Conservation (phyloP, 768 basidiomycete genomes). For the Kwoniella botswanensis region DNA sequence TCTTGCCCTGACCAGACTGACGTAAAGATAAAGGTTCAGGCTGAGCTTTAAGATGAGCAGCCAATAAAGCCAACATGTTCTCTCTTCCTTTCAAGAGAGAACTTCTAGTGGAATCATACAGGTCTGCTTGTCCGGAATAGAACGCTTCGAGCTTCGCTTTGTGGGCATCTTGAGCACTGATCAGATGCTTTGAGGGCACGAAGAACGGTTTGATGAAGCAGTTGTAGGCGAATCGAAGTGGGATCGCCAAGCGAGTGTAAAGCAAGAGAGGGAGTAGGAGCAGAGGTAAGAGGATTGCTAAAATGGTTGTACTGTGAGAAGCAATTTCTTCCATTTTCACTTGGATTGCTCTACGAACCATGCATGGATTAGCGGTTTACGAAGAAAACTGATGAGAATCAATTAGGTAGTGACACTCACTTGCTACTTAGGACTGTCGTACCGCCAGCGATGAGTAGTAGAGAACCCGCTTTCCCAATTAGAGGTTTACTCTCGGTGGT, state of each 20-base stretch:
- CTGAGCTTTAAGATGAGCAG: slow-evolving; percentile 67
- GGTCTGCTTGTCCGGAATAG: slow-evolving; percentile 71
- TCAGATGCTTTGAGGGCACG: neutral
- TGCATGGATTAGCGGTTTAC: neutral
- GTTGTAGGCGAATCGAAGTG: slow-evolving; percentile 56
- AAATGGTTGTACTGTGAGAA: neutral
- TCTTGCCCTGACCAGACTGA: slow-evolving; percentile 45
- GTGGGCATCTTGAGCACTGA: slow-evolving; percentile 35
- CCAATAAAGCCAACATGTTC: slow-evolving; percentile 73
- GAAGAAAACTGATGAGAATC: no score
- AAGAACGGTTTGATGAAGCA: slow-evolving; percentile 59
- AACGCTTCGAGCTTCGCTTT: slow-evolving; percentile 61
- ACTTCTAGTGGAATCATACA: slow-evolving; percentile 72
- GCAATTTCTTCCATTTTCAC: slow-evolving; percentile 15
- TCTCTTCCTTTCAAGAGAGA: slow-evolving; percentile 70
- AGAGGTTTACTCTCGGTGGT: neutral
- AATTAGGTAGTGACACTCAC: neutral
- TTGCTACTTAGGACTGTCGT: slow-evolving; percentile 7
- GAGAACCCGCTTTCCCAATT: slow-evolving; percentile 9
- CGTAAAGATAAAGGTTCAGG: slow-evolving; percentile 16
- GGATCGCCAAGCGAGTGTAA: slow-evolving; percentile 25
- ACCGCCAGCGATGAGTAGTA: slow-evolving; percentile 1
- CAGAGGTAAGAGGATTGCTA: slow-evolving; percentile 22
- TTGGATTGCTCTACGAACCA: slow-evolving; percentile 1
- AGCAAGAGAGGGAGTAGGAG: slow-evolving; percentile 30